Conservation (phyloP, 129 eudicot genomes). For the Apium graveolens region DNA sequence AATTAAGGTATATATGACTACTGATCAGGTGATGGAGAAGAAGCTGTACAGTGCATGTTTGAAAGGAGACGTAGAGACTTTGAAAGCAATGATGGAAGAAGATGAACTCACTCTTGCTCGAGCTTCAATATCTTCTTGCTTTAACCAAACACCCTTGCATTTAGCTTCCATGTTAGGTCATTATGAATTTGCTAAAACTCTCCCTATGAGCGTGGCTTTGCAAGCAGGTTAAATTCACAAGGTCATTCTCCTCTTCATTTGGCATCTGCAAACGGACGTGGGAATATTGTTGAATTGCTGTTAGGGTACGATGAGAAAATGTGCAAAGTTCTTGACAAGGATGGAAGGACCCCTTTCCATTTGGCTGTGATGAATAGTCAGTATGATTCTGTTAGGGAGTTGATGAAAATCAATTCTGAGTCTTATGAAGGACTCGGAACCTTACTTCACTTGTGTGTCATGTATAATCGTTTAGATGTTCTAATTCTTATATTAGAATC, state of each 20-base stretch:
- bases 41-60: conserved; percentile 25
- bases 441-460: conserved; percentile 45
- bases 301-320: conserved; percentile 11
- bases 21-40: background rate
- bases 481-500: conserved; percentile 26
- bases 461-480: conserved; percentile 30
- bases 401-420: background rate
- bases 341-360: conserved; percentile 38
- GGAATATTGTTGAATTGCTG: conserved; percentile 23
- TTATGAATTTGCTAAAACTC: conserved; percentile 19
- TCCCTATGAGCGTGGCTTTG: conserved; percentile 34
- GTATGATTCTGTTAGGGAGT: background rate
- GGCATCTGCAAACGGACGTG: conserved; percentile 48
- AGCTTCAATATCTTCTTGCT: conserved; percentile 6
- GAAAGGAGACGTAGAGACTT: conserved; percentile 19
- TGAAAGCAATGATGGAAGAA: conserved; percentile 1
- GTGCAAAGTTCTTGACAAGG: conserved; percentile 8
- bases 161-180: conserved; percentile 38
- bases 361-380: conserved; percentile 54
- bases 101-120: conserved; percentile 33
- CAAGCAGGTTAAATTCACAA: conserved; percentile 26
- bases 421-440: conserved; percentile 14
- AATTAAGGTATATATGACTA: too few relatives aligned
- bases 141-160: conserved; percentile 33
- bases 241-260: conserved; percentile 41